Conservation (phyloP, 2,329 filamentous ascomycete genomes). For the Chrysoporthe cubensis region DNA sequence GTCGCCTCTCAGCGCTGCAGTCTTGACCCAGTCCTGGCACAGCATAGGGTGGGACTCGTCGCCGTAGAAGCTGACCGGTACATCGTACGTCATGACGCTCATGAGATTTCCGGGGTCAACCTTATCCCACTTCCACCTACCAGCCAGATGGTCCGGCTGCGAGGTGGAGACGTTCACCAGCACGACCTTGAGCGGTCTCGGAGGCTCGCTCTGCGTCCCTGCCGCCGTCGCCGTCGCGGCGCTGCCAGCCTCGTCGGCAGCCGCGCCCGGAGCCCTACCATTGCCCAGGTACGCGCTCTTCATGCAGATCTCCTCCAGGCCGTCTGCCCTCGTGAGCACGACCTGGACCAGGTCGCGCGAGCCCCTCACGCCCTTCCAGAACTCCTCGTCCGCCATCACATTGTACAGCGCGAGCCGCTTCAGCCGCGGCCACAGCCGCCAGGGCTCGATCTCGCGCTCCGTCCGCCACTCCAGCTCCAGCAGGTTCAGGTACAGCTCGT, state of each 20-base stretch:
- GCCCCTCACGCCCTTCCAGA: constrained; percentile 45
- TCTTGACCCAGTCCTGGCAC: constrained; percentile 47
- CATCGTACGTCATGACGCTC: constrained; percentile 44
- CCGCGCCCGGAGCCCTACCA: not conserved
- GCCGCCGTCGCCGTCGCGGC: too few relatives aligned
- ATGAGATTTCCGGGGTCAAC: constrained; percentile 43
- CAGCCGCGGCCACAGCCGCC: constrained; percentile 49
- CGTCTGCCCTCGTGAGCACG: constrained; percentile 46
- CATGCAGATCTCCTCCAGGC: constrained; percentile 40
- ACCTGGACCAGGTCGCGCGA: constrained; percentile 45
- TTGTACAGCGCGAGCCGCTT: constrained; percentile 49
- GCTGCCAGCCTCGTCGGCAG: not conserved
- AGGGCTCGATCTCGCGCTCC: constrained; percentile 41
- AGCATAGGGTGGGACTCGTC: constrained; percentile 42
- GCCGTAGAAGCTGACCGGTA: constrained; percentile 45
- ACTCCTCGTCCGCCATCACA: constrained; percentile 40
- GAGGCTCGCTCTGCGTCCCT: constrained; percentile 30
- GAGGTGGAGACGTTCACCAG: constrained; percentile 38
- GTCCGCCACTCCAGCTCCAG: constrained; percentile 27
- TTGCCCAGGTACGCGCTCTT: constrained; percentile 35
- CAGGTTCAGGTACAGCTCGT: constrained; percentile 48
- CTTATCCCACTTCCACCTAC: constrained; percentile 37
- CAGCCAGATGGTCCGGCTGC: constrained; percentile 33
- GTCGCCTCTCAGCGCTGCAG: constrained; percentile 45
- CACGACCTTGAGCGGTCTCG: constrained; percentile 36